A percentile compares a stretch with the other conserved stretches of the same genome.
These are phyloP conservation scores for Setomelanomma holmii DNA, from an alignment of 2,329 filamentous ascomycete genomes.

Conservation along the genomic window DNA sequence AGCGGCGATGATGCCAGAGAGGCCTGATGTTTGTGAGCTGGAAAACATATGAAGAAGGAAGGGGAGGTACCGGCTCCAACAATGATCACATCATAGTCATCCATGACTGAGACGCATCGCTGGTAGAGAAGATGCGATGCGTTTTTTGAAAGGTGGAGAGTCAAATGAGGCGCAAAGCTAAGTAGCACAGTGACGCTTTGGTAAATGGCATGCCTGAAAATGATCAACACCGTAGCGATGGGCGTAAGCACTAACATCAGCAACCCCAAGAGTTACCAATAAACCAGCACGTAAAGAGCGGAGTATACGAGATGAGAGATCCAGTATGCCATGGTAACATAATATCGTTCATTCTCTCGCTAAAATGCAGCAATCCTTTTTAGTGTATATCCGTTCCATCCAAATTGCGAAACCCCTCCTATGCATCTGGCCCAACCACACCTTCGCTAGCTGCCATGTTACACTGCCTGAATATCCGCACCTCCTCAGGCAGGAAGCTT, in stretches of 20 bases:
- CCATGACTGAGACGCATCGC: neutral
- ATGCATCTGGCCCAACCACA: slow-evolving; percentile 54
- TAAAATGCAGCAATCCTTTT: neutral
- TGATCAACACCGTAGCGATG: neutral
- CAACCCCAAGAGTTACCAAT: no score
- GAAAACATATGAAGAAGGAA: neutral
- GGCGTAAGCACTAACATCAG: neutral
- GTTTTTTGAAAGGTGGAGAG: no score
- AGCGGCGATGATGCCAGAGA: slow-evolving; percentile 19
- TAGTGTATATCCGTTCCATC: no score
- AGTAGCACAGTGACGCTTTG: neutral
- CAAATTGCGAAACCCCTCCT: no score
- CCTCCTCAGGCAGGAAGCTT: slow-evolving; percentile 75
- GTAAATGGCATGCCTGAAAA: neutral
- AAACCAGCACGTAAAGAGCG: no score
- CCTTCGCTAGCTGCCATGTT: slow-evolving; percentile 73
- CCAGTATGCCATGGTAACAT: neutral
- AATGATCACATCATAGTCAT: neutral
- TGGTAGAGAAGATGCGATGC: no score
- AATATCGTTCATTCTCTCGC: neutral
- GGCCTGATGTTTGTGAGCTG: slow-evolving; percentile 7
- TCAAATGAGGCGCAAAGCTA: no score
- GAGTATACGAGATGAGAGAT: no score
- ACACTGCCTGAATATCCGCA: slow-evolving; percentile 78
- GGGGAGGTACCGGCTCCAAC: neutral